Evolutionary conservation across 345 rosid genomes (phyloP).

Genomic region (Eutrema japonicum): DNA sequence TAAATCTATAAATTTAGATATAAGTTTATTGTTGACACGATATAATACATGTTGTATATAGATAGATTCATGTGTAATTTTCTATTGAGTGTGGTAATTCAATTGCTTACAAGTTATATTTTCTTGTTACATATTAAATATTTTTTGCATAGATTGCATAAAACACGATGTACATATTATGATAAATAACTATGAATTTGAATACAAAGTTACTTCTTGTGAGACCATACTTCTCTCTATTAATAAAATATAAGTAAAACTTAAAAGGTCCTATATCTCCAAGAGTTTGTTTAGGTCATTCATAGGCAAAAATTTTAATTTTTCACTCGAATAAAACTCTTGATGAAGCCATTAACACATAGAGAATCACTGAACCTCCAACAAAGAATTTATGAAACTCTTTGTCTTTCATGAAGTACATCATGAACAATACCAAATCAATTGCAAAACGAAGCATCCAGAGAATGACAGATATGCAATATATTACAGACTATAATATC

Average conservation of each 20-base stretch:
- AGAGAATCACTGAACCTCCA: slow-evolving; percentile 77
- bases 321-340: slow-evolving; percentile 74
- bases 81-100: no score
- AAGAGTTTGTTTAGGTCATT: slow-evolving; percentile 70
- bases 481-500: no score
- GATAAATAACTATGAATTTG: no score
- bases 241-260: slow-evolving; percentile 78
- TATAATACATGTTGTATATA: no score
- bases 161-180: no score
- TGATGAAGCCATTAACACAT: slow-evolving; percentile 72
- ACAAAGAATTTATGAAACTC: slow-evolving; percentile 87
- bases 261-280: slow-evolving; percentile 81
- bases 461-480: slow-evolving; percentile 62
- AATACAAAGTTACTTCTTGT: no score
- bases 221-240: slow-evolving; percentile 72
- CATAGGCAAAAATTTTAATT: slow-evolving; percentile 71
- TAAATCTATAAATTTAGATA: no score
- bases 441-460: slow-evolving; percentile 78
- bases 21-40: no score
- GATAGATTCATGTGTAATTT: no score
- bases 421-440: slow-evolving; percentile 82
- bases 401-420: slow-evolving; percentile 76
- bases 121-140: no score
- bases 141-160: no score
- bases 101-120: no score